Evolutionary conservation across 2,329 filamentous ascomycete species (phyloP).

Genomic region (Epichloe sylvatica): DNA sequence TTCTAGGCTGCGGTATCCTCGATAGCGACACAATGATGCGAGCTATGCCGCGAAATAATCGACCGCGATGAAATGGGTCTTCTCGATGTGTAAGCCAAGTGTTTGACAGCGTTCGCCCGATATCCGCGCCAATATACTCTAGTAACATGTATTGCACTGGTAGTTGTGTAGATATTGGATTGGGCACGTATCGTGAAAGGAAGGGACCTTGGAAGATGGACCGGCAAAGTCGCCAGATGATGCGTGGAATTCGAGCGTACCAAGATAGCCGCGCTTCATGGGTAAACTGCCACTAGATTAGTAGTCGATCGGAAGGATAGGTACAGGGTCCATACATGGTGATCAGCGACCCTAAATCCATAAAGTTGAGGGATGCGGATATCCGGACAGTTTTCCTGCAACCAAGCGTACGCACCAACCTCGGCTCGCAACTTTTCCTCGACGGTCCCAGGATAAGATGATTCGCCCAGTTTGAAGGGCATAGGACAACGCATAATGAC

Average conservation of each 20-base stretch:
- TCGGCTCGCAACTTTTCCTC: conserved; percentile 28
- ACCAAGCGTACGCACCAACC: conserved; percentile 13
- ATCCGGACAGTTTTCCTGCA: conserved; percentile 14
- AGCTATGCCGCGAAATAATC: conserved; percentile 17
- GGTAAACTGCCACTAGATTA: conserved; percentile 7
- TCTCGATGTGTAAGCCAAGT: conserved; percentile 11
- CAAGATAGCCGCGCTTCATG: conserved; percentile 6
- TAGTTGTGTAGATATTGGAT: conserved; percentile 2
- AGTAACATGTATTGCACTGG: conserved; percentile 13
- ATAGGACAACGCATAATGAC: conserved; percentile 19
- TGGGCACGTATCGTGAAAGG: conserved; percentile 4
- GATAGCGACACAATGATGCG: conserved; percentile 16
- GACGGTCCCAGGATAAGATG: conserved; percentile 22
- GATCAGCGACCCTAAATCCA: conserved; percentile 10
- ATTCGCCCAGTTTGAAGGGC: conserved; percentile 24
- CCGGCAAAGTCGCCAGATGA: conserved; percentile 1
- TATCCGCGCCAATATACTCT: conserved; percentile 13
- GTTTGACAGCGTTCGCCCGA: conserved; percentile 15
- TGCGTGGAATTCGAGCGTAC: conserved; percentile 2
- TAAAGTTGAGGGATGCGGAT: conserved; percentile 13
- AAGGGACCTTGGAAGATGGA: conserved; percentile 1
- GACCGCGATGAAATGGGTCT: conserved; percentile 7
- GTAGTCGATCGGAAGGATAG: not conserved
- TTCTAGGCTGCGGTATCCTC: conserved; percentile 15
- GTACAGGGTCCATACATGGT: conserved; percentile 4